These are phyloP conservation scores for Blastosporella zonata DNA, from an alignment of 1,284 basidiomycete species.

Conservation along the genomic window DNA sequence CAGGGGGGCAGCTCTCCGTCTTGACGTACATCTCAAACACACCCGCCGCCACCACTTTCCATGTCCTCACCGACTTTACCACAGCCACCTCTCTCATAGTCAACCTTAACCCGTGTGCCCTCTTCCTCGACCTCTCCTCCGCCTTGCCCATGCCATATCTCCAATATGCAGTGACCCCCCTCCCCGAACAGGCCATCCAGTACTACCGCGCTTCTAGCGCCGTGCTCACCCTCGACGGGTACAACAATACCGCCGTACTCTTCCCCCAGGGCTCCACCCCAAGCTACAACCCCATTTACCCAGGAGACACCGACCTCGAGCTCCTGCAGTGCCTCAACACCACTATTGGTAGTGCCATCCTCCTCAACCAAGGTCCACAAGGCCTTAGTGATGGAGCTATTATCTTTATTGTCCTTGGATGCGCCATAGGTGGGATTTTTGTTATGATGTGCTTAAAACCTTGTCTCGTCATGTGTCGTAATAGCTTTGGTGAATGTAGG, in stretches of 20 bases:
- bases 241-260: conserved; percentile 15
- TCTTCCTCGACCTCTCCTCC: conserved; percentile 2
- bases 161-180: background rate
- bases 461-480: too few species aligned
- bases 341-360: conserved; percentile 7
- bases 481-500: background rate
- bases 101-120: background rate
- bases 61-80: conserved; percentile 8
- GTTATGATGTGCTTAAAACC: too few species aligned
- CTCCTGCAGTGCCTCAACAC: conserved; percentile 13
- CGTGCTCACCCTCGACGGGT: conserved; percentile 13
- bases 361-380: background rate
- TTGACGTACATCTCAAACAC: conserved; percentile 7
- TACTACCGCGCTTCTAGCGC: conserved; percentile 14
- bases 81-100: conserved; percentile 1
- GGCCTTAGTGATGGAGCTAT: background rate
- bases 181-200: conserved; percentile 13
- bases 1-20: conserved; percentile 6
- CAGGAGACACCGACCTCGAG: conserved; percentile 4
- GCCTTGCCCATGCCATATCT: conserved; percentile 6
- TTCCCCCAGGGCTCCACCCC: conserved; percentile 1
- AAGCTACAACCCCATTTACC: conserved; percentile 6
- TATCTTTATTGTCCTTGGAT: background rate
- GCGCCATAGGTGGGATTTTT: background rate
- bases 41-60: conserved; percentile 1